Base-by-base conservation (phyloP, 192 early-diverging fungal species). In the Backusella liffmaniae region DNA sequence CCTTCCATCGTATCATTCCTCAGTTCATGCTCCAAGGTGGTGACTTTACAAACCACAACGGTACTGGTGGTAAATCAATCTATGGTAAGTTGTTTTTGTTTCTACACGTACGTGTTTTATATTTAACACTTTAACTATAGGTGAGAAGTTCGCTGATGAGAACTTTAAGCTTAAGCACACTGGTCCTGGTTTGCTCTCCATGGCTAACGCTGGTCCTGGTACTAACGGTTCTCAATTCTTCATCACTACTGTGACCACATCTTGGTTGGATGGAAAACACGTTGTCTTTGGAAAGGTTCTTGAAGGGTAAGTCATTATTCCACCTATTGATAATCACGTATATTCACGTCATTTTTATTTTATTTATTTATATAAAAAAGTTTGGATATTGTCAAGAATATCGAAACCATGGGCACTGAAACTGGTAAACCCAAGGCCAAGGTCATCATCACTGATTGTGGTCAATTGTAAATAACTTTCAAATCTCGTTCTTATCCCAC, bases 151-250 rank as follows among this genome's bases (percentile, higher is more conserved):
- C 72, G 85, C 72, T 41, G 94, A 96, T 81, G 94, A 93, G 83
- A 94, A 91, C 82, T 96, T 95, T 83, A 86, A 85, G n/a, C 84
- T 91, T 46, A 90, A 89, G 80, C 91, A 91, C 85, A 85, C 89
- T 75, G 84, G 85, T 37, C 86, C 87, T 66, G 82, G 89, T 74
- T 82, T 91, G 8, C 77, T 94, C 59, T 91, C 88, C 78, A 94
- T 94, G 93, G 93, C 94, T 39, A 94, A 94, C 68, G 84, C 92
- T 67, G 94, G 92, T 70, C 81, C 83, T 74, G 86, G 92, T 75
- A 95, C 94, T 74, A 95, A 95, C 79, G 94, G 94, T 30, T 94
- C 94, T 35, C 94, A 95, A 90, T 98, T 98, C 90, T 97, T 97
- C 83, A 92, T 99, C 78, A 94, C 92, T 70, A 97, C 96, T 21